Evolutionary conservation across 2,329 filamentous ascomycete species (phyloP).

Genomic region (Sporothrix brunneoviolacea): DNA sequence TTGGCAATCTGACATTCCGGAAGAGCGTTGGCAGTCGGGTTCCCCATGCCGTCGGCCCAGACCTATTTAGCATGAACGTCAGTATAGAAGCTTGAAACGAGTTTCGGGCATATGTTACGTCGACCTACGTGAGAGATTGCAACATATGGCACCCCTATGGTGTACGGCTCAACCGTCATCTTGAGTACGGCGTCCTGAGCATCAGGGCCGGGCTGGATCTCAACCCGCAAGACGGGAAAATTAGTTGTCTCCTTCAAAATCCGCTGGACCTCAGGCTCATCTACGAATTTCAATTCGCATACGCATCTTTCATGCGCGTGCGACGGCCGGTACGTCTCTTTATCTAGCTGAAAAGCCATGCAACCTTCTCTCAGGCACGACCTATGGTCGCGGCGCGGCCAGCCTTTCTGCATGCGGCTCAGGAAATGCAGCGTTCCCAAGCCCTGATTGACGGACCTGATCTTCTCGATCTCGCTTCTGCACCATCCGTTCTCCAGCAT

Average conservation of each 20-base stretch:
- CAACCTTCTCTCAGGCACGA: conserved; percentile 23
- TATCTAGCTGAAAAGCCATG: conserved; percentile 26
- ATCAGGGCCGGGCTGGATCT: too few species aligned
- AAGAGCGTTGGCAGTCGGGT: conserved; percentile 25
- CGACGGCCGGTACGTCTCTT: conserved; percentile 19
- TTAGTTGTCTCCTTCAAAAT: neutral
- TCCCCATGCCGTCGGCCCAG: conserved; percentile 32
- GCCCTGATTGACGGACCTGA: conserved; percentile 19
- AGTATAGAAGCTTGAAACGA: too few species aligned
- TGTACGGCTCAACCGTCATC: conserved; percentile 21
- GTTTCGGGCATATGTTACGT: too few species aligned
- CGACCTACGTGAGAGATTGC: conserved; percentile 32
- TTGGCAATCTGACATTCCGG: conserved; percentile 26
- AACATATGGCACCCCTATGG: conserved; percentile 23
- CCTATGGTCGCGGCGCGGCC: conserved; percentile 19
- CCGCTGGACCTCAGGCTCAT: neutral
- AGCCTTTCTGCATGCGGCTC: conserved; percentile 18
- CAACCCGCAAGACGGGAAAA: neutral
- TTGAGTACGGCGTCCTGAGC: conserved; percentile 9
- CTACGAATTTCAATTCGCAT: conserved; percentile 18
- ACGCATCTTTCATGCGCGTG: conserved; percentile 21
- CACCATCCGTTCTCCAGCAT: conserved; percentile 29
- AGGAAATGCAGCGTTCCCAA: conserved; percentile 22
- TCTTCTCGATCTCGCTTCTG: conserved; percentile 26
- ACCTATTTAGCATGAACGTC: too few species aligned